Evolutionary conservation across 352 stramenopile species (phyloP).

Genomic region (Phytophthora pisi): DNA sequence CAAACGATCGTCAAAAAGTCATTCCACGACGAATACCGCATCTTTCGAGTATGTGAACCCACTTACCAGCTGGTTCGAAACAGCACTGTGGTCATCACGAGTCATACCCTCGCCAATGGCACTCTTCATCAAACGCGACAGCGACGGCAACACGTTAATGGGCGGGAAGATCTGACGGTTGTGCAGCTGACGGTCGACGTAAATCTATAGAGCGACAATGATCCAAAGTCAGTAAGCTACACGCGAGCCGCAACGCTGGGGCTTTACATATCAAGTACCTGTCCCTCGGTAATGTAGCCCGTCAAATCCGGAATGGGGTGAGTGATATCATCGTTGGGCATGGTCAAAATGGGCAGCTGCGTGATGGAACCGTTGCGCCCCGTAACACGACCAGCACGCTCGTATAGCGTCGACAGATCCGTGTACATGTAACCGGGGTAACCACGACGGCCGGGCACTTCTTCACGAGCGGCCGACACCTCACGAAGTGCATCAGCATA

Average conservation of each 20-base stretch:
- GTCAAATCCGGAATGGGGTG: slow-evolving; percentile 99
- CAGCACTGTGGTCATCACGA: slow-evolving; percentile 96
- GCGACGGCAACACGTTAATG: slow-evolving; percentile 99
- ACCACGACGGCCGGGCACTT: slow-evolving; percentile 97
- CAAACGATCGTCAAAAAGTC: too few relatives aligned
- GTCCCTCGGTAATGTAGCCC: slow-evolving; percentile 99
- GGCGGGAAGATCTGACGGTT: slow-evolving; percentile 99
- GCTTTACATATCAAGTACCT: slow-evolving; percentile 56
- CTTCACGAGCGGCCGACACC: slow-evolving; percentile 93
- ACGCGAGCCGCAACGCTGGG: neutral
- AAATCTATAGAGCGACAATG: slow-evolving; percentile 77
- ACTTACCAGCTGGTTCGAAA: slow-evolving; percentile 99
- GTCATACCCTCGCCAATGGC: slow-evolving; percentile 99
- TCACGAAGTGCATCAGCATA: slow-evolving; percentile 98
- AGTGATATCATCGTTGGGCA: slow-evolving; percentile 99
- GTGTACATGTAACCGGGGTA: slow-evolving; percentile 99
- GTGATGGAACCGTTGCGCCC: slow-evolving; percentile 99
- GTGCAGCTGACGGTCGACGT: slow-evolving; percentile 98
- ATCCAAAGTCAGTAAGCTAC: slow-evolving; percentile 1
- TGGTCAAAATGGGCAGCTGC: slow-evolving; percentile 99
- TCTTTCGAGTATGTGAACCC: slow-evolving; percentile 4
- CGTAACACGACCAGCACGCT: slow-evolving; percentile 96
- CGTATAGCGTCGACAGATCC: slow-evolving; percentile 99
- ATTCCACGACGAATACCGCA: too few relatives aligned
- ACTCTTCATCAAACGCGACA: slow-evolving; percentile 99